Evolutionary conservation across 2,329 filamentous ascomycete genomes (phyloP), one percentile per base, ranked within the genome.

Genomic region (Monosporascus sp.): DNA sequence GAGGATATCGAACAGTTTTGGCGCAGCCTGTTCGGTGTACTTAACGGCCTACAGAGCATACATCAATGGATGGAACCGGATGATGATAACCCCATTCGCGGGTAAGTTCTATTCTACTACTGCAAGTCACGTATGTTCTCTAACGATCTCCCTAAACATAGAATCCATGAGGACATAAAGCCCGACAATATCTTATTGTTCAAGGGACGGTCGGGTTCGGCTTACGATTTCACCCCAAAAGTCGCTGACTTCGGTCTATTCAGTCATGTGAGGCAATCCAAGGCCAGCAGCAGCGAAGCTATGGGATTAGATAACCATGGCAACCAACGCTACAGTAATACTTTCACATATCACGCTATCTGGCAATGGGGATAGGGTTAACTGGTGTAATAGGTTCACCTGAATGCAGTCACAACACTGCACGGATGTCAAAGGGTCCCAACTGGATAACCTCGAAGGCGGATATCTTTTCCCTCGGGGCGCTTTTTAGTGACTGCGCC

Each of bases 151-250:
- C 48, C 38, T 49, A 22, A 47, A 15, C 2, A 15, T 39, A 61
- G 59, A 35, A 57, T 57, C 17, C 57, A 60, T 43, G 56, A 60
- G 54, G 59, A 61, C 36, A 59, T 61, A 17, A 60, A 59, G 25
- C 58, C 56, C 2, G 54, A 55, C 25, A 60, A 61, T 20, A 60
- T 60, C 22, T 31, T 60, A 5, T 51, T 60, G 11, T 49, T 51
- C 24, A 57, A 53, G 18, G 54, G 55, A 6, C 5, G 39, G 3
- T 55, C 59, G 5, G 43, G 36, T n/a, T 59, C 57, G 8, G 49
- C 31, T 31, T 61, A 55, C 38, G 59, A 61, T 9, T 59, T 59
- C 38, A 17, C 36, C n/a, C 52, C 59, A 15, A 59, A 59, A 47
- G 57, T 61, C 14, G 59, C 57, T 37, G 59, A 61, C 47, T 61